A percentile compares a stretch with the other conserved stretches of the same genome.
These are phyloP conservation scores for Fusarium illudens DNA, from an alignment of 2,329 filamentous ascomycete genomes.

Conservation along the genomic window DNA sequence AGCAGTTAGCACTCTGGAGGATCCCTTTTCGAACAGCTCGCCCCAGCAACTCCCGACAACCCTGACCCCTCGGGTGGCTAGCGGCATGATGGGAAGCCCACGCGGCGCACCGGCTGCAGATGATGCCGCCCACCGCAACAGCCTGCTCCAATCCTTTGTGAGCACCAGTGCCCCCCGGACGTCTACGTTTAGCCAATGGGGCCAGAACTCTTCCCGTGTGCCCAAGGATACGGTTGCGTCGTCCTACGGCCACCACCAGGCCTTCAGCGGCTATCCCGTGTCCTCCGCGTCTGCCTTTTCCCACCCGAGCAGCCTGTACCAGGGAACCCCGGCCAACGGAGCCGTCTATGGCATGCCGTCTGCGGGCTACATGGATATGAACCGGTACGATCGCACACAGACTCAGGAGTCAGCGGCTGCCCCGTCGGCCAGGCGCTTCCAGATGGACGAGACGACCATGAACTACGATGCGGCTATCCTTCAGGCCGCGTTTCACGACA, in stretches of 20 bases:
- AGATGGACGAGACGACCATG: conserved; percentile 47
- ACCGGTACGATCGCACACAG: conserved; percentile 25
- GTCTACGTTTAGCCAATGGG: conserved; percentile 46
- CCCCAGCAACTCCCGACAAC: conserved; percentile 25
- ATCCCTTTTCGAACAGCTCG: conserved; percentile 45
- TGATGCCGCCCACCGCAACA: conserved; percentile 44
- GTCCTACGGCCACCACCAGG: conserved; percentile 29
- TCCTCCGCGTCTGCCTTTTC: conserved; percentile 54
- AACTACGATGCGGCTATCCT: conserved; percentile 50
- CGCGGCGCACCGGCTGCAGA: conserved; percentile 36
- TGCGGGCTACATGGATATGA: conserved; percentile 20
- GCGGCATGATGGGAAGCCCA: conserved; percentile 32
- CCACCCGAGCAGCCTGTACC: conserved; percentile 60
- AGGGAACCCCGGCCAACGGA: conserved; percentile 53
- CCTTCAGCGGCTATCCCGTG: conserved; percentile 22
- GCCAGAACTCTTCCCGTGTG: conserved; percentile 34
- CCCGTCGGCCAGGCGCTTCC: conserved; percentile 39
- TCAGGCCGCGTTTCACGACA: conserved; percentile 45
- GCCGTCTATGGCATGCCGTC: conserved; percentile 26
- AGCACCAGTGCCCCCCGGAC: conserved; percentile 40
- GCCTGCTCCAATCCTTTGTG: conserved; percentile 48
- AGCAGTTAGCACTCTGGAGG: conserved; percentile 37
- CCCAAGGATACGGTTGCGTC: conserved; percentile 28
- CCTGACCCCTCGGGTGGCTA: conserved; percentile 15
- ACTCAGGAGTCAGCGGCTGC: conserved; percentile 26